phyloP scores from a whole-genome alignment of 2,329 filamentous ascomycete species.

The Aureobasidium sp. region DNA sequence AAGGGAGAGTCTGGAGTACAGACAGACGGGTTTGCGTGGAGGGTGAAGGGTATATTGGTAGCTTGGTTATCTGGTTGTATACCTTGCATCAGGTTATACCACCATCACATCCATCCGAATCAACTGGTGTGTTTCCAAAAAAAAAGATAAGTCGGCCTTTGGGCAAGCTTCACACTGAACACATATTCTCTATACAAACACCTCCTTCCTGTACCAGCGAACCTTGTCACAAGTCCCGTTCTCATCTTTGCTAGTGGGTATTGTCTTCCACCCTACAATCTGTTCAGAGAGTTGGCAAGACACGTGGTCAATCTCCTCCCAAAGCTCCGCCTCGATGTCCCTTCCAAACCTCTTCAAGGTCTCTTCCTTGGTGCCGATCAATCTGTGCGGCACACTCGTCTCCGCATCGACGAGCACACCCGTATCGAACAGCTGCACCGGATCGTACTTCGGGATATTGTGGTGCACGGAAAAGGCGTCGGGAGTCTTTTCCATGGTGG shows the following conservation, averaged over 20 bases:
- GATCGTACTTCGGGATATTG: conserved; percentile 25
- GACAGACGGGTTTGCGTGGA: background rate
- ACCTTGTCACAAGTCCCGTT: conserved; percentile 4
- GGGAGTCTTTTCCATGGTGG: conserved; percentile 7
- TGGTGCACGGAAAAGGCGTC: conserved; percentile 21
- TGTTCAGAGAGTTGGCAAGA: conserved; percentile 18
- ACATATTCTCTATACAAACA: background rate
- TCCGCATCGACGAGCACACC: conserved; percentile 14
- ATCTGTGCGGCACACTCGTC: conserved; percentile 15
- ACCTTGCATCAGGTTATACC: background rate
- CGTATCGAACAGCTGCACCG: conserved; percentile 20
- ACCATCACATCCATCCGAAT: background rate
- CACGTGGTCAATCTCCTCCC: conserved; percentile 19
- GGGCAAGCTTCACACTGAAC: too few species aligned
- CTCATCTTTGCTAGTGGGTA: background rate
- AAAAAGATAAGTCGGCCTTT: too few species aligned
- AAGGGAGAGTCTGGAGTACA: background rate
- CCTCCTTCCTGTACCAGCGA: background rate
- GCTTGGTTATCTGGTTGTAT: background rate
- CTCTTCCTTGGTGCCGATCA: conserved; percentile 19
- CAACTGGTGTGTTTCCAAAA: too few species aligned
- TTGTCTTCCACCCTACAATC: conserved; percentile 16
- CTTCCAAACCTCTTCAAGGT: conserved; percentile 19
- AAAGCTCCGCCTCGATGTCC: conserved; percentile 21
- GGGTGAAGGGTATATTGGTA: background rate